These are phyloP conservation scores for Capsicum baccatum DNA, from an alignment of 257 asterid species.

Conservation along the genomic window DNA sequence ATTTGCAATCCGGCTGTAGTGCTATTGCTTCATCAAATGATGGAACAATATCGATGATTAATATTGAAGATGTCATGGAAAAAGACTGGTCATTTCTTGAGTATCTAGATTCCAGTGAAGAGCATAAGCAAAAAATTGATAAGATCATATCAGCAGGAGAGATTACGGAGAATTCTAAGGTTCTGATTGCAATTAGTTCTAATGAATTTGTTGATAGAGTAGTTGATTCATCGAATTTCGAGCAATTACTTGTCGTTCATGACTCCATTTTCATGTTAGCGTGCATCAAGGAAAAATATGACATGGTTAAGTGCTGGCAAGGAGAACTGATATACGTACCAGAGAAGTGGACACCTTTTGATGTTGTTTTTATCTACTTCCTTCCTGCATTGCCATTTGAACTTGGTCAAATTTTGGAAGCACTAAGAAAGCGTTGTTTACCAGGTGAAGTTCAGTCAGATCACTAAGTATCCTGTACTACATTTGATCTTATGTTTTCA, in stretches of 20 bases:
- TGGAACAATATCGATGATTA: conserved; percentile 50
- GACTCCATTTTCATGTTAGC: conserved; percentile 74
- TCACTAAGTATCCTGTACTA: neutral
- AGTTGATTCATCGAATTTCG: conserved; percentile 52
- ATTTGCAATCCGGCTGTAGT: conserved; percentile 35
- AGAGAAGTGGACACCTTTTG: conserved; percentile 74
- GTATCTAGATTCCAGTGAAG: conserved; percentile 46
- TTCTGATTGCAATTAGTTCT: conserved; percentile 72
- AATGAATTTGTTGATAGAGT: conserved; percentile 79
- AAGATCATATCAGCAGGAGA: conserved; percentile 66
- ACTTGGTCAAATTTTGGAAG: conserved; percentile 64
- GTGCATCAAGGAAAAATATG: conserved; percentile 74
- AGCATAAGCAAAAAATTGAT: conserved; percentile 50
- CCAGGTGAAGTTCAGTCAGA: conserved; percentile 56
- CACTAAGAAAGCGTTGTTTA: conserved; percentile 62
- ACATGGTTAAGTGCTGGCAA: conserved; percentile 86
- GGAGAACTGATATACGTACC: conserved; percentile 73
- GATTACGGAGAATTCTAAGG: conserved; percentile 59
- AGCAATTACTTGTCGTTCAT: conserved; percentile 70
- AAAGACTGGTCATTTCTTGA: conserved; percentile 91
- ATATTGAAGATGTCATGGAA: conserved; percentile 67
- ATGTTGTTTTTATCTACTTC: conserved; percentile 74
- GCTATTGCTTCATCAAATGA: conserved; percentile 46
- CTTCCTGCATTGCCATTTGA: conserved; percentile 76
- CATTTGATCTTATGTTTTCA: conserved; percentile 5